Base-by-base conservation (phyloP, 441 rosid species). In the Jatropha podagrica region DNA sequence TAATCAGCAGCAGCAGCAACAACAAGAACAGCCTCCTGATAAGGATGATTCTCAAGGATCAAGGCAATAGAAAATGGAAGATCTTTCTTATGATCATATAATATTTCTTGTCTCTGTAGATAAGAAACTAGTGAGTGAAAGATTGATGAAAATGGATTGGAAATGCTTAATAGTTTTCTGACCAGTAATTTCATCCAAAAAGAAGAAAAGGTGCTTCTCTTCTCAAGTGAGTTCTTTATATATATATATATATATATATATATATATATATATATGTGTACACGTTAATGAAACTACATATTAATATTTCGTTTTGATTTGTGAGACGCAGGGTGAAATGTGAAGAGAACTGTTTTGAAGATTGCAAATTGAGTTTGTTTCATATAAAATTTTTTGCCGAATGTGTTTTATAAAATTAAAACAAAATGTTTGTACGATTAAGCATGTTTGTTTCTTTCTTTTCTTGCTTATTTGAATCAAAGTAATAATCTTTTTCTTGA, bases 41-140 rank as follows among this genome's bases (percentile, higher is more conserved):
- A 87, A 88, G 74, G 94, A 87, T 81, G 91, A 88, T 73, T 92
- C 98, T 78, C 94, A 89, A 83, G 93, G 86, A 59, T 90, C 97
- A 63, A 91, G 90, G 70, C 92, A 83, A 77, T 90, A 83, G 79
- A 60, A 41, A 56, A 42, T 38, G 62, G 20, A 72, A 58, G 51
- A 18, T 0, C 32, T 32, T 32, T 32, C 32, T 32, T 32, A 32
- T 32, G 32, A 32, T 32, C 2, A 32, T 32, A 32, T 32, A 32
- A 32, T 32, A 32, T 0, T 32, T 32, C 32, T 32, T 32, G 32
- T 32, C 32, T 32, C 32, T 0, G 32, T 32, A 32, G 32, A 32
- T 2, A 32, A 26, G 56, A n/a, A 27, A 73, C 12, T 14, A 60
- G 17, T 51, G 59, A 74, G 76, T 37, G 69, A 46, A 67, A 79